A percentile compares a stretch with the other conserved stretches of the same genome.
Conservation (phyloP, 768 basidiomycete genomes). For the Boletus vinaceobasis region DNA sequence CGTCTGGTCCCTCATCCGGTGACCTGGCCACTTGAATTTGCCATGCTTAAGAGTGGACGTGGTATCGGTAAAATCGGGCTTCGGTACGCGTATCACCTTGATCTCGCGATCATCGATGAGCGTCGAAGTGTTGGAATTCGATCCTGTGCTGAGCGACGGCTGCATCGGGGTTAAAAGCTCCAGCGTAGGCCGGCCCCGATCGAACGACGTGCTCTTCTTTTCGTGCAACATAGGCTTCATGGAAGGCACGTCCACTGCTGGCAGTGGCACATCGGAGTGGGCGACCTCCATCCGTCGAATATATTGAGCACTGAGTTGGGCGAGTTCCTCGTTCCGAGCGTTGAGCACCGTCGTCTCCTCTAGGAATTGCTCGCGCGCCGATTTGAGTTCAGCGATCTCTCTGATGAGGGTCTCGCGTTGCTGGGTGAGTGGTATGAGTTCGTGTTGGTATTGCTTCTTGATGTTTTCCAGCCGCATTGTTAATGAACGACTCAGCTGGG, state of each 20-base stretch:
- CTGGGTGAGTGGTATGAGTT: constrained; percentile 78
- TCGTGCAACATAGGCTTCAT: constrained; percentile 11
- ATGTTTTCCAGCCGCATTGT: constrained; percentile 83
- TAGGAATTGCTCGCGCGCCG: constrained; percentile 78
- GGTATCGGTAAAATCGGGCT: constrained; percentile 36
- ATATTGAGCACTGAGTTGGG: constrained; percentile 82
- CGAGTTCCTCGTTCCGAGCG: constrained; percentile 88
- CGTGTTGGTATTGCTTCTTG: constrained; percentile 83
- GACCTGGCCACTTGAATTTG: constrained; percentile 72
- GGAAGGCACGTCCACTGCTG: constrained; percentile 2
- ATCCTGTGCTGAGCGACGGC: constrained; percentile 16
- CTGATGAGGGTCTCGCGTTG: constrained; percentile 75
- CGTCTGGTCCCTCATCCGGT: constrained; percentile 47
- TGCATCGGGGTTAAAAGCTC: constrained; percentile 8
- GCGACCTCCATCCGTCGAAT: constrained; percentile 66
- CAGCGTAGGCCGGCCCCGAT: constrained; percentile 16
- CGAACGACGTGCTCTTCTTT: constrained; percentile 31
- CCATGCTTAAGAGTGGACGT: constrained; percentile 51
- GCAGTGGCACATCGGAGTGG: constrained; percentile 14
- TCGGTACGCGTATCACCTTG: constrained; percentile 28
- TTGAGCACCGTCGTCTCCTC: constrained; percentile 92
- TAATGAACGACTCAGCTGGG: constrained; percentile 62
- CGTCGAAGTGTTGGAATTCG: constrained; percentile 18
- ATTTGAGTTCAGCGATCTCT: constrained; percentile 84
- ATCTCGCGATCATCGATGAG: constrained; percentile 29